Base-by-base conservation (phyloP, 2,329 filamentous ascomycete species). In the Lasiodiplodia sp. region DNA sequence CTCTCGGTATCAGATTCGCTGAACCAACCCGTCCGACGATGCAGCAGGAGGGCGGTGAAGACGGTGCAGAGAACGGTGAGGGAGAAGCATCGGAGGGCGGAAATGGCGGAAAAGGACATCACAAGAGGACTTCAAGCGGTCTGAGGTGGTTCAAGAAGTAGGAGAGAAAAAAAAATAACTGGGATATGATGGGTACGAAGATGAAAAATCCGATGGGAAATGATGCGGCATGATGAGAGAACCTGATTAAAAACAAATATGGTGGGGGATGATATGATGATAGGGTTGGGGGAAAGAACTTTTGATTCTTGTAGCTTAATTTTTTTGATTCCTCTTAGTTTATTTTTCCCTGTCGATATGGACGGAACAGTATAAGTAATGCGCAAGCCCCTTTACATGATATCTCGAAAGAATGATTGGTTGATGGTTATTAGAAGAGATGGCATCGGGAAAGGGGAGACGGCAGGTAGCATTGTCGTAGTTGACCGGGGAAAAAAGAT, bases 1-100 rank as follows among this genome's bases (percentile, higher is more conserved):
- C 40, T 12, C 64, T 65, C 21, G 69, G 68, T 56, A 71, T 72
- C 51, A 68, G 69, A 18, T 72, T 72, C 56, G 70, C 70, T n/a
- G 67, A 68, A 40, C 67, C 67, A 5, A 51, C 57, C 12, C 38
- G 51, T 3, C 67, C 66, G 25, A 56, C 38, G 31, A 21, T 52
- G 40, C 66, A 67, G 31, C 44, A 68, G 18, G 56, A 62, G 12
- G 21, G 38, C 16, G 55, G 44, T 21, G 55, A 47, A 28, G 38
- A 53, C 1, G 65, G 53, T n/a, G 65, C 4, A 16, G 65, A 49
- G 21, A 28, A 21, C 2, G 51, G 40, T 5, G 51, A 18, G 11
- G 51, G 23, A 6, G 63, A 56, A 5, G 53, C 40, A 2, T 44
- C 21, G 38, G 65, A 56, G 16, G 52, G 40, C 23, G 56, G 53